A percentile compares a stretch with the other conserved stretches of the same genome.
Evolutionary conservation across 1,284 basidiomycete species (phyloP).

Genomic region (Sporisorium exsertum): DNA sequence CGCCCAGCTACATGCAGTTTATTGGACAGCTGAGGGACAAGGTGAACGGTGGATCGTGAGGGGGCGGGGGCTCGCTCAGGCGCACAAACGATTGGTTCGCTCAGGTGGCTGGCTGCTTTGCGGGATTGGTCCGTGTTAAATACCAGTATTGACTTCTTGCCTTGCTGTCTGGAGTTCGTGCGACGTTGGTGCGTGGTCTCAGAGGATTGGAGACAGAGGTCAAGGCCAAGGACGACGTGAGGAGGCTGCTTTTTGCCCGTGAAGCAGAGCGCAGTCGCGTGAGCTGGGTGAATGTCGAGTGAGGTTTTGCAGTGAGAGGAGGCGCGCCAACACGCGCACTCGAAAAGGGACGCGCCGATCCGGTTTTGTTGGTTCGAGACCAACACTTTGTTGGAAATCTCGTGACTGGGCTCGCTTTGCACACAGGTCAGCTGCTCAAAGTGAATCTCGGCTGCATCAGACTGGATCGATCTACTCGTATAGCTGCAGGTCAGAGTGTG

Average conservation of each 20-base stretch:
- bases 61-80: too few species aligned
- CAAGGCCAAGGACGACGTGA: not conserved
- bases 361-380: not conserved
- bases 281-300: not conserved
- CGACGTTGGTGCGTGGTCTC: not conserved
- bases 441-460: too few species aligned
- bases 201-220: not conserved
- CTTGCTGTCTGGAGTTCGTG: not conserved
- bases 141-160: conserved; percentile 4
- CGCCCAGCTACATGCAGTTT: conserved; percentile 96
- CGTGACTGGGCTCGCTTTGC: not conserved
- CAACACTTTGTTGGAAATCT: not conserved
- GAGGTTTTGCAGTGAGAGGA: not conserved
- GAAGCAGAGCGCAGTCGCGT: conserved; percentile 1
- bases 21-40: conserved; percentile 71
- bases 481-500: too few species aligned
- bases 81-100: not conserved
- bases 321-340: not conserved
- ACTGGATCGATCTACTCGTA: too few species aligned
- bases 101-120: too few species aligned
- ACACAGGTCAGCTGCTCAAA: not conserved
- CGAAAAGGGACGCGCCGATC: not conserved
- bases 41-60: conserved; percentile 60
- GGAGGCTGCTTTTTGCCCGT: not conserved
- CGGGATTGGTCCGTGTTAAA: too few species aligned